Evolutionary conservation across 2,329 filamentous ascomycete species (phyloP).

Genomic region (Aspergillus awamori): DNA sequence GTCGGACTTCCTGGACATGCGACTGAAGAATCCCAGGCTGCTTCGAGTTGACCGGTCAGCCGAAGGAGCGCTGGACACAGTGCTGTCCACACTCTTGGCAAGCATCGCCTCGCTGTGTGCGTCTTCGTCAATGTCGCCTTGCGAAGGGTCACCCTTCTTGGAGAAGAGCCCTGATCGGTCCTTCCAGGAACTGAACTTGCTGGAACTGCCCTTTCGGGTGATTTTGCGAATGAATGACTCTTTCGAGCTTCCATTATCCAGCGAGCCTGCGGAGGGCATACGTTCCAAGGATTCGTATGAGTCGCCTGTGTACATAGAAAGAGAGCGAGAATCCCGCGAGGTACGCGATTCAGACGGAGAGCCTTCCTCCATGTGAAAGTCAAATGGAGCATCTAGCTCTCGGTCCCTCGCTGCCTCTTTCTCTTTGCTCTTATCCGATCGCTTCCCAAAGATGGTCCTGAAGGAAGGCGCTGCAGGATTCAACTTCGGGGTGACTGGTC

Average conservation of each 20-base stretch:
- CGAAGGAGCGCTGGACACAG: conserved; percentile 44
- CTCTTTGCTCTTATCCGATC: conserved; percentile 50
- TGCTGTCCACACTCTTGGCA: conserved; percentile 49
- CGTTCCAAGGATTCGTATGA: conserved; percentile 53
- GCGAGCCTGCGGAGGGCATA: conserved; percentile 46
- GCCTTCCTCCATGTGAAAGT: conserved; percentile 39
- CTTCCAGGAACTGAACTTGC: conserved; percentile 57
- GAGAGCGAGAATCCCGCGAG: conserved; percentile 49
- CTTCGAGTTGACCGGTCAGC: conserved; percentile 47
- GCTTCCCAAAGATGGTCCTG: conserved; percentile 66
- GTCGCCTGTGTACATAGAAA: conserved; percentile 49
- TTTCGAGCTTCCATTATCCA: conserved; percentile 46
- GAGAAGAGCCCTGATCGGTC: conserved; percentile 52
- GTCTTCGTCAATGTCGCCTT: conserved; percentile 51
- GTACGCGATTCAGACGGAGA: conserved; percentile 50
- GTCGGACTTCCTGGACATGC: conserved; percentile 50
- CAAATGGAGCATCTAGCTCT: conserved; percentile 34
- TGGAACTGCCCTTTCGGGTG: conserved; percentile 54
- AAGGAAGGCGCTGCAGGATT: conserved; percentile 92
- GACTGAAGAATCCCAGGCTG: conserved; percentile 52
- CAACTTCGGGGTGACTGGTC: conserved; percentile 62
- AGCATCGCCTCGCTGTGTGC: conserved; percentile 42
- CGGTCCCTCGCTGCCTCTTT: conserved; percentile 40
- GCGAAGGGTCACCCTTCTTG: conserved; percentile 48
- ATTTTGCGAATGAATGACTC: conserved; percentile 57